Evolutionary conservation across 768 basidiomycete species (phyloP), one percentile per base, ranked within the genome.

Genomic region (Kwoniella mangroviensis): DNA sequence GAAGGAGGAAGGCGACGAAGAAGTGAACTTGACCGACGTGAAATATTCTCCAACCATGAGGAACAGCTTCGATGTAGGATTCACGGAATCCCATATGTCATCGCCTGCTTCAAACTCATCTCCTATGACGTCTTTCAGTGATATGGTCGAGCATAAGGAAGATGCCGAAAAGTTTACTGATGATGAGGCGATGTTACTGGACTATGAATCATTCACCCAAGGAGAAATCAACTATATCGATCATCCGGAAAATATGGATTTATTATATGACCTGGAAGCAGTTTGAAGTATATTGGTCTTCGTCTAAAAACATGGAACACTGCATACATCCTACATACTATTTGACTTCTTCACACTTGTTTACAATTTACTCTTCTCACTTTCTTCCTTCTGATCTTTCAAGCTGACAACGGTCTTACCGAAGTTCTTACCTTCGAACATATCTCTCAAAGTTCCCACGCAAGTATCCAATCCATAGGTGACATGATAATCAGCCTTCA

Each of bases 401-500:
- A 66, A 34, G 4, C 22, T 41, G 45, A 69, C 68, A 34, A 69
- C 62, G 17, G 69, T 70, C 52, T 73, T 73, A 41, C 72, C 72
- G 41, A 63, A 42, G 52, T 73, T 73, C 56, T 73, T 70, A 4
- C 79, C 79, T 7, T 65, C 60, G 43, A 77, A 79, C 43, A 81
- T 69, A 51, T 72, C 70, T 42, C 74, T 70, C 70, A 81, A 62
- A 15, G 70, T 76, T 22, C 68, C 71, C 4, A 73, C 73, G 63
- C 73, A 75, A 19, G 68, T 52, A 1, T 71, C 70, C 41, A 80
- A 52, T 9, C 79, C 79, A 52, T 74, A 69, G 13, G 77, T 65
- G 19, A 80, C 59, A 22, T 71, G 69, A 58, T 80, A 83, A 43
- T 79, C 71, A 65, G 79, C 80, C 54, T 73, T 68, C 52, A 83